Percentiles rank a stretch among this genome's conserved stretches.
These are phyloP conservation scores for Phytophthora podocarpi DNA, from an alignment of 352 stramenopile genomes.

Conservation along the genomic window DNA sequence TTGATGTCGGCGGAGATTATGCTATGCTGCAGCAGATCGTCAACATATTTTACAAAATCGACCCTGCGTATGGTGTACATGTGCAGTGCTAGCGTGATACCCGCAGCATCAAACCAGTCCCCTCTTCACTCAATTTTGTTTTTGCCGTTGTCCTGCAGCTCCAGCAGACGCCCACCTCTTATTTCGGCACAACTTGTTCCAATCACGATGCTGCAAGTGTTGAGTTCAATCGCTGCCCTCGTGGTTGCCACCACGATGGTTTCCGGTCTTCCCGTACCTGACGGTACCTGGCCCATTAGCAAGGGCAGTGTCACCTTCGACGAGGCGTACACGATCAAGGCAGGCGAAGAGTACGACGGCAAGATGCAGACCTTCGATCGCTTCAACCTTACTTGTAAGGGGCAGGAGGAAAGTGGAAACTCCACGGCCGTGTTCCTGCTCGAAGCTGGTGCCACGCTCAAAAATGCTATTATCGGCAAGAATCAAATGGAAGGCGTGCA, in stretches of 20 bases:
- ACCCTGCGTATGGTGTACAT: not conserved
- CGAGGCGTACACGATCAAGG: constrained; percentile 35
- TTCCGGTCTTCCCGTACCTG: too few species aligned
- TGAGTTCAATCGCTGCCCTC: too few species aligned
- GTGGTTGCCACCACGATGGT: too few species aligned
- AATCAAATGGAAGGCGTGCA: too few species aligned
- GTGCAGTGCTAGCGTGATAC: not conserved
- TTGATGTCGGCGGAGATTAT: too few species aligned
- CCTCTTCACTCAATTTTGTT: too few species aligned
- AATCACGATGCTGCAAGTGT: too few species aligned
- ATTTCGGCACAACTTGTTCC: too few species aligned
- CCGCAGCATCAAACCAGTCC: not conserved
- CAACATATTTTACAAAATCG: not conserved
- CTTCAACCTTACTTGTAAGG: constrained; percentile 41
- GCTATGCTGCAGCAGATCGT: too few species aligned
- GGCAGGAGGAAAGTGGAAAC: constrained; percentile 36
- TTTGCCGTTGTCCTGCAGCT: too few species aligned
- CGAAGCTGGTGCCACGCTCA: constrained; percentile 37
- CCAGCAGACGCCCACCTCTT: too few species aligned
- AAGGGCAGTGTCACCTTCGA: constrained; percentile 26
- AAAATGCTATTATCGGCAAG: constrained; percentile 57
- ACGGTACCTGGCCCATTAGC: constrained; percentile 23
- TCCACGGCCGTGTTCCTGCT: too few species aligned
- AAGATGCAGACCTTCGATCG: constrained; percentile 32
- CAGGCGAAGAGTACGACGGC: constrained; percentile 47